These are phyloP conservation scores for Penicillium olsonii DNA, from an alignment of 2,329 filamentous ascomycete genomes.

Conservation along the genomic window DNA sequence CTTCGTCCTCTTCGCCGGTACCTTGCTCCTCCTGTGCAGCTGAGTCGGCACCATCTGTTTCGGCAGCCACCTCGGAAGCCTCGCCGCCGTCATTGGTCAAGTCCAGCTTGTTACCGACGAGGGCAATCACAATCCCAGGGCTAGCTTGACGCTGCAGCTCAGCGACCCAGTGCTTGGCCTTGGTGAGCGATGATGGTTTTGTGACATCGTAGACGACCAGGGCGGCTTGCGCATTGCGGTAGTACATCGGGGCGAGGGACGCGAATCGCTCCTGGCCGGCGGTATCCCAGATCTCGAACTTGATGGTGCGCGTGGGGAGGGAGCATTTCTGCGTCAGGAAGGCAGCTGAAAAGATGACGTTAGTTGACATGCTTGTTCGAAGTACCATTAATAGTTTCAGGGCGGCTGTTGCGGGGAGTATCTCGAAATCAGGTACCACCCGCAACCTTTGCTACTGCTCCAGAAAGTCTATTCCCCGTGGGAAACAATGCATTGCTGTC, in stretches of 20 bases:
- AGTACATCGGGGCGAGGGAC: constrained; percentile 97
- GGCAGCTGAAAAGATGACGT: constrained; percentile 63
- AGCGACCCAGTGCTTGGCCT: constrained; percentile 98
- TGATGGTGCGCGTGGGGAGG: constrained; percentile 77
- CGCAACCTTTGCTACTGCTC: background rate
- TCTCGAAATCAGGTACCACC: too few relatives aligned
- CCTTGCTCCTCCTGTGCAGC: constrained; percentile 41
- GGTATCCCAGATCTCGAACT: constrained; percentile 96
- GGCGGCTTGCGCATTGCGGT: constrained; percentile 95
- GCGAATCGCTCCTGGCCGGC: constrained; percentile 97
- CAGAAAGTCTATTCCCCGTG: background rate
- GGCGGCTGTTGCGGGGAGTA: too few relatives aligned
- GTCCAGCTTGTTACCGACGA: constrained; percentile 97
- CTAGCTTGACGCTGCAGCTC: constrained; percentile 95
- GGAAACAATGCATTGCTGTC: background rate
- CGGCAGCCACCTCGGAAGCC: constrained; percentile 30
- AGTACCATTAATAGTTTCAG: too few relatives aligned
- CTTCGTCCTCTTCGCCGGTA: constrained; percentile 53
- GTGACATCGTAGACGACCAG: constrained; percentile 99
- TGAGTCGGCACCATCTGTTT: constrained; percentile 40
- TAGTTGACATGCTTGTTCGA: constrained; percentile 10
- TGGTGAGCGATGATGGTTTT: constrained; percentile 90
- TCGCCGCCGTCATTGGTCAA: constrained; percentile 65
- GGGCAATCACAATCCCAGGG: constrained; percentile 92
- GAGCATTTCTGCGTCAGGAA: constrained; percentile 99